Evolutionary conservation across 2,329 filamentous ascomycete species (phyloP).

Genomic region (Paramyrothecium sp.): DNA sequence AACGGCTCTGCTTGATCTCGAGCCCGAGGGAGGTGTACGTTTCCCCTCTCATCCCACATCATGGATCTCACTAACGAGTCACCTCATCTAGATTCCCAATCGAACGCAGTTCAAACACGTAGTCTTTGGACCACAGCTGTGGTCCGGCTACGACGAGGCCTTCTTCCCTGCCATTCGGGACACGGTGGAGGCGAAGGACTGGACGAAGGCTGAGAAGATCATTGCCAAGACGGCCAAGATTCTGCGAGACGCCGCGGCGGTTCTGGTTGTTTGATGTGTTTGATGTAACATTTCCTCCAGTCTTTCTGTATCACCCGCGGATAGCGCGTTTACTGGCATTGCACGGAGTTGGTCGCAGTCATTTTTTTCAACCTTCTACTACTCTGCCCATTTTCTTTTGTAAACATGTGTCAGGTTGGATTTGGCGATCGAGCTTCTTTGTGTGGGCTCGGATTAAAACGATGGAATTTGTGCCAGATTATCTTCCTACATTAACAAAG

Average conservation of each 20-base stretch:
- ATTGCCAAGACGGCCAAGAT: constrained; percentile 71
- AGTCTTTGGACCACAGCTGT: constrained; percentile 79
- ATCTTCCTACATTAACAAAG: no score
- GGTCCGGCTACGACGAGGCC: constrained; percentile 49
- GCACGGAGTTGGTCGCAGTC: constrained; percentile 28
- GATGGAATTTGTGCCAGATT: background rate
- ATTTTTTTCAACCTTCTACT: constrained; percentile 16
- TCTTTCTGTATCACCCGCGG: background rate
- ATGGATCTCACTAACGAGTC: constrained; percentile 9
- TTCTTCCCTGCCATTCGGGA: constrained; percentile 76
- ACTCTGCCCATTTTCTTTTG: constrained; percentile 6
- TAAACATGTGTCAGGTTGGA: no score
- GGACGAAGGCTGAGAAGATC: constrained; percentile 64
- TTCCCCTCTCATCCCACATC: background rate
- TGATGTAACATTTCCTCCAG: constrained; percentile 13
- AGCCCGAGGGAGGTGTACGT: constrained; percentile 71
- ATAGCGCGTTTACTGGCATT: constrained; percentile 19
- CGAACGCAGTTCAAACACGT: constrained; percentile 93
- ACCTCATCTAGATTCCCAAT: constrained; percentile 63
- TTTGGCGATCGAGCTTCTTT: no score
- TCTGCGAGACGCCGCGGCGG: constrained; percentile 56
- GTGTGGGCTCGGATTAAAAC: background rate
- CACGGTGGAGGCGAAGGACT: constrained; percentile 69
- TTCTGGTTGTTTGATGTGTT: constrained; percentile 24
- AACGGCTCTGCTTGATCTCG: constrained; percentile 75